Base-by-base conservation (phyloP, 441 rosid species). In the Capsella rubella region DNA sequence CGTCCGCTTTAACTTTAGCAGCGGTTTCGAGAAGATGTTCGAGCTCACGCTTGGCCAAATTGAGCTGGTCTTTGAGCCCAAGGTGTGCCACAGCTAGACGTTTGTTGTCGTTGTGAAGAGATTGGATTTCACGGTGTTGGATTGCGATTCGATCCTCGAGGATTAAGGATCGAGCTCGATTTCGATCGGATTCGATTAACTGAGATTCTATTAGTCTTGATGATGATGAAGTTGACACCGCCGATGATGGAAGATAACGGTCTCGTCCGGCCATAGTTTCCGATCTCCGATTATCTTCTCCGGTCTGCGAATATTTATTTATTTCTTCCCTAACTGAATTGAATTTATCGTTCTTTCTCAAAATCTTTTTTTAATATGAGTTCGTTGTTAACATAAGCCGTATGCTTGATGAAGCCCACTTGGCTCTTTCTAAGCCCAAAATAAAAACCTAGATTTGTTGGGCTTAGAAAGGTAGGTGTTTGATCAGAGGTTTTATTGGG, bases 141-240 rank as follows among this genome's bases (percentile, higher is more conserved):
- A 86, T 82, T 47, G 85, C 76, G 70, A 87, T 80, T 67, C 86
- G 87, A 65, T 90, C 97, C 79, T 92, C 97, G 31, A 89, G 91
- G 79, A 78, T 63, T 42, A 50, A 39, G 14, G 79, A 71, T 61
- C 76, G 71, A 56, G 34, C 27, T 5, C 65, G 76, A 2, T 68
- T 68, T 6, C 31, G 53, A 1, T 69, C 72, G 18, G 74, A 67
- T 66, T 72, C 78, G 50, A 51, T 47, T 2, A 78, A 10, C 1
- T 61, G 70, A 37, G 73, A 46, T 57, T 78, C 81, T 15, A 37
- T 0, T 43, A 40, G 0, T 71, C 73, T 45, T n/a, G 66, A 5
- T 1, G 81, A 78, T n/a, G 72, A 78, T 14, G 68, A 49, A 5
- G 62, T 28, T 0, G 69, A 51, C 15, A 67, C 15, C 13, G 75